Evolutionary conservation across 192 early-diverging fungal species (phyloP), one percentile per base, ranked within the genome.

Genomic region (Pilobolus umbonatus): DNA sequence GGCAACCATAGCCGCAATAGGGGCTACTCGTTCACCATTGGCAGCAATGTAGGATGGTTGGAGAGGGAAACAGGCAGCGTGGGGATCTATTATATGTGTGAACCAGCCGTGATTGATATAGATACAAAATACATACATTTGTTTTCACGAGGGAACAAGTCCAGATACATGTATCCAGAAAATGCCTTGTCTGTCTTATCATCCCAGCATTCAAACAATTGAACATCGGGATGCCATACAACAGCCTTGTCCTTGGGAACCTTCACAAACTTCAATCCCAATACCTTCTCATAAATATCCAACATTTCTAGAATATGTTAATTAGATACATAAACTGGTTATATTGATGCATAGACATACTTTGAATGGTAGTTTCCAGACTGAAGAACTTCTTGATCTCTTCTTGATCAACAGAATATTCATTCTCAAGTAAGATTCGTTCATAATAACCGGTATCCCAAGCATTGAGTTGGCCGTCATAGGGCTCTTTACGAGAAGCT

Each of bases 151-250:
- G 89, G 89, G 65, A 81, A 84, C 32, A 90, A 73, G 64, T 94
- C 91, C 46, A 87, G 75, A 56, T 85, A 86, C 67, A 91, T 86
- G 58, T 84, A 82, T 6, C 88, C 88, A 19, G 84, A 67, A 60
- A 88, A 82, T 29, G 68, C 62, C 38, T 71, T 75, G 30, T 71
- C 73, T n/a, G 68, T 64, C 5, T 81, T 70, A 42, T 73, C 73
- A 69, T 90, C 88, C 72, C 83, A 90, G 44, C 88, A 86, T 46
- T 89, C 87, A 60, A 80, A 88, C 64, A 88, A 63, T 29, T 83
- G 75, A 7, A 92, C 92, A 64, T 94, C 89, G n/a, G 66, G 66
- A 28, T 92, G 90, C 90, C 90, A 94, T 17, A 80, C 80, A 0
- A 71, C 64, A 6, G 75, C 61, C 29, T 82, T 64, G 36, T 71